Percentiles rank a stretch among this genome's conserved stretches.
Conservation (phyloP, 441 rosid genomes). For the Jatropha podagrica region DNA sequence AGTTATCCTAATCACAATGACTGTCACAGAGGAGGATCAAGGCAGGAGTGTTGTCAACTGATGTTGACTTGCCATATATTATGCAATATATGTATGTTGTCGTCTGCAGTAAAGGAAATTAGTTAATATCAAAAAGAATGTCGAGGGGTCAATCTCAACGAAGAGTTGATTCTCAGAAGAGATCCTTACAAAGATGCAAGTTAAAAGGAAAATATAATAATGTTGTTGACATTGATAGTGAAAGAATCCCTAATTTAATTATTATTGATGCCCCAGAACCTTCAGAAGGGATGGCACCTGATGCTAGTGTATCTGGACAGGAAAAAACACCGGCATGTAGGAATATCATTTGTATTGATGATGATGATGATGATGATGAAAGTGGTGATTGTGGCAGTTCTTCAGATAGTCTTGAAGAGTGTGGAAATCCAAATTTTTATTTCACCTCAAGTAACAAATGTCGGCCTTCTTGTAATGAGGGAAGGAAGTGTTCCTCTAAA, state of each 20-base stretch:
- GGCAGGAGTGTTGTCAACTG: background rate
- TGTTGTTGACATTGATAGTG: constrained; percentile 10
- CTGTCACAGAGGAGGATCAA: background rate
- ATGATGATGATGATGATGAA: constrained; percentile 17
- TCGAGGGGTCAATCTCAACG: constrained; percentile 20
- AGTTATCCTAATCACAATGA: background rate
- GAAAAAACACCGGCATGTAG: background rate
- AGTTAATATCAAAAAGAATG: constrained; percentile 6
- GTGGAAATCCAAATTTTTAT: constrained; percentile 1
- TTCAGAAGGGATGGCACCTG: background rate
- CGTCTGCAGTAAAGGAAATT: background rate
- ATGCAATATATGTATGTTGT: background rate
- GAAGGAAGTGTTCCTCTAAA: background rate
- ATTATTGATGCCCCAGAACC: constrained; percentile 18
- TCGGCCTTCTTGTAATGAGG: background rate
- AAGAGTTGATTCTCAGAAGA: constrained; percentile 15
- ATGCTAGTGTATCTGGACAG: constrained; percentile 11
- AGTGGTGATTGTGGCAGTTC: constrained; percentile 4
- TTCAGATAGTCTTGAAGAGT: background rate
- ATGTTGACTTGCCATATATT: background rate
- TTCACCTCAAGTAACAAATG: constrained; percentile 4
- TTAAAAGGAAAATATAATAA: constrained; percentile 6
- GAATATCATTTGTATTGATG: constrained; percentile 20
- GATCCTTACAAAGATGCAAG: constrained; percentile 8
- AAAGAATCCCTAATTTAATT: background rate